Evolutionary conservation across 345 rosid genomes (phyloP), one percentile per base, ranked within the genome.

Genomic region (Populus pruinosa): DNA sequence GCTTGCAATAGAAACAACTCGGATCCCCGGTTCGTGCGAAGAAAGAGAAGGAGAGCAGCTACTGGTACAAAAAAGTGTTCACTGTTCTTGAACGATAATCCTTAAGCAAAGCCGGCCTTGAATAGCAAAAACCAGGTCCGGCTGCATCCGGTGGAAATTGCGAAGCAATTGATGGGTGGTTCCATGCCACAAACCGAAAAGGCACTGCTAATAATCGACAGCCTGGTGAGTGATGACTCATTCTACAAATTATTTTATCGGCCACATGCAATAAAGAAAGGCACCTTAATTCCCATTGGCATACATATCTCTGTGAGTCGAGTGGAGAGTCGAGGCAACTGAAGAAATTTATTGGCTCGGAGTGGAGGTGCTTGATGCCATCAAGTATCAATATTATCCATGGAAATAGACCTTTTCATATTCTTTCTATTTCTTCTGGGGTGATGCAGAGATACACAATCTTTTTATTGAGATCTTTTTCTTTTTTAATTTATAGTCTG

Each of bases 341-440:
- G 25, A 47, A 31, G 16, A 62, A 31, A 18, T 31, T 61, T 21
- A 62, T 77, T 70, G 80, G 80, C 5, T 0, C 5, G 27, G 25
- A 70, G 70, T 62, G 70, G 75, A 35, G 70, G 70, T 63, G 80
- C 62, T 55, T 44, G 50, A 63, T 23, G 74, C 14, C 0, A 67
- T 65, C 77, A 13, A 47, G 2, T 59, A 3, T 59, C 62, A 23
- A 29, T 63, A 33, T 47, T 12, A 44, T 44, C 74, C 53, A 29
- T 4, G 7, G 74, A 35, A 50, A 44, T 23, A 38, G 9, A 11
- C 12, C 14, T 16, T 50, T 53, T 33, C 59, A 1, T 71, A 7
- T 59, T 10, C 23, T 53, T 53, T 53, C 8, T 8, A 6, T n/a
- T 59, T 59, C 13, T 41, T 41, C 1, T 41, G 43, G 44, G 44